Conservation (phyloP, 2,329 filamentous ascomycete species). For the Anisogramma anomala region DNA sequence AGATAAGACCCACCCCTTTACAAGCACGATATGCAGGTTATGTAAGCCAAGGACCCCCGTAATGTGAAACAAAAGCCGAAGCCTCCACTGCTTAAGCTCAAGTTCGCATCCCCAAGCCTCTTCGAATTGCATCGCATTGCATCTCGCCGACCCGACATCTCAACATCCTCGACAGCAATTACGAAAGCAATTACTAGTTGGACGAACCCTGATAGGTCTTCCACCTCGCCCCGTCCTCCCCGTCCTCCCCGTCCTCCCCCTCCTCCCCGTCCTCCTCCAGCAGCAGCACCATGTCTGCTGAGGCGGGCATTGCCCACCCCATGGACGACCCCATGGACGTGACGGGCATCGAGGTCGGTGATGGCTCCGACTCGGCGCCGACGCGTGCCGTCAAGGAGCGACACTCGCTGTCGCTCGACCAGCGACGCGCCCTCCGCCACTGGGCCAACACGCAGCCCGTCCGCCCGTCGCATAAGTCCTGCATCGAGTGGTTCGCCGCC, state of each 20-base stretch:
- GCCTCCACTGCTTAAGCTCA: slow-evolving; percentile 11
- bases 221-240: not conserved
- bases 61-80: no score
- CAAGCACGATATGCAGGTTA: slow-evolving; percentile 1
- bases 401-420: slow-evolving; percentile 49
- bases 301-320: slow-evolving; percentile 7
- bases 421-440: slow-evolving; percentile 46
- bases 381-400: slow-evolving; percentile 33
- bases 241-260: not conserved
- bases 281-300: slow-evolving; percentile 8
- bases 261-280: not conserved
- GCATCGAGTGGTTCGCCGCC: slow-evolving; percentile 50
- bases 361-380: not conserved
- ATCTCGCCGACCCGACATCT: slow-evolving; percentile 4
- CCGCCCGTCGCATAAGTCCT: slow-evolving; percentile 48
- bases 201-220: no score
- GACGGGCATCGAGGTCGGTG: slow-evolving; percentile 1
- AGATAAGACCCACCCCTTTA: not conserved
- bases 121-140: slow-evolving; percentile 14
- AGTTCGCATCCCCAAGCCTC: slow-evolving; percentile 2
- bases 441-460: slow-evolving; percentile 47
- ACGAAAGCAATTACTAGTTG: no score
- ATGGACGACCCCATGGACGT: slow-evolving; percentile 8
- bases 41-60: not conserved
- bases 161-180: slow-evolving; percentile 7